These are phyloP conservation scores for Aaosphaeria pasadenensis DNA, from an alignment of 2,329 filamentous ascomycete species.

Conservation along the genomic window DNA sequence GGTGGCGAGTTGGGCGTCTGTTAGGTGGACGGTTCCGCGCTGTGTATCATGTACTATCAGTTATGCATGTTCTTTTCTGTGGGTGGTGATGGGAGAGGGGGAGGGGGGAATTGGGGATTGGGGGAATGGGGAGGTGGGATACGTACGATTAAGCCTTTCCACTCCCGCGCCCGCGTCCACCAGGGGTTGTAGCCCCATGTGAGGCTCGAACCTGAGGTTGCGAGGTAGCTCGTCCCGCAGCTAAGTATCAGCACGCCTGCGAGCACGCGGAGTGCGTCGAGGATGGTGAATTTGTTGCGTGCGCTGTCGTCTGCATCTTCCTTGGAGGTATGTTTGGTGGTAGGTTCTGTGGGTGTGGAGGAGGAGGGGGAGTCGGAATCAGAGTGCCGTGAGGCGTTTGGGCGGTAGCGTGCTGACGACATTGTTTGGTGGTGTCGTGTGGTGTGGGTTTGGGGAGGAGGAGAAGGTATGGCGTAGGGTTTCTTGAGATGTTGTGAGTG, in stretches of 20 bases:
- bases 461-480: background rate
- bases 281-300: constrained; percentile 16
- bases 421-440: background rate
- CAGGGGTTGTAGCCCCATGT: constrained; percentile 39
- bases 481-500: background rate
- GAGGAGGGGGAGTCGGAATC: background rate
- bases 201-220: constrained; percentile 62
- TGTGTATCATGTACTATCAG: constrained; percentile 13
- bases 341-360: constrained; percentile 18
- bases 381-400: constrained; percentile 4
- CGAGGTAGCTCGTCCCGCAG: constrained; percentile 70
- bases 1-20: constrained; percentile 66
- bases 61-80: too few relatives aligned
- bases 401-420: constrained; percentile 13
- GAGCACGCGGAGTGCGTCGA: constrained; percentile 69
- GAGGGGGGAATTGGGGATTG: background rate
- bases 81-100: background rate
- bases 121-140: background rate
- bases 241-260: constrained; percentile 65
- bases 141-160: constrained; percentile 31
- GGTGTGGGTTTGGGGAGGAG: background rate
- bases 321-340: too few relatives aligned
- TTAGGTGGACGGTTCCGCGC: constrained; percentile 65
- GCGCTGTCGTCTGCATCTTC: constrained; percentile 9
- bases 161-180: constrained; percentile 35